Evolutionary conservation across 768 basidiomycete genomes (phyloP).

Genomic region (Naganishia onofrii): DNA sequence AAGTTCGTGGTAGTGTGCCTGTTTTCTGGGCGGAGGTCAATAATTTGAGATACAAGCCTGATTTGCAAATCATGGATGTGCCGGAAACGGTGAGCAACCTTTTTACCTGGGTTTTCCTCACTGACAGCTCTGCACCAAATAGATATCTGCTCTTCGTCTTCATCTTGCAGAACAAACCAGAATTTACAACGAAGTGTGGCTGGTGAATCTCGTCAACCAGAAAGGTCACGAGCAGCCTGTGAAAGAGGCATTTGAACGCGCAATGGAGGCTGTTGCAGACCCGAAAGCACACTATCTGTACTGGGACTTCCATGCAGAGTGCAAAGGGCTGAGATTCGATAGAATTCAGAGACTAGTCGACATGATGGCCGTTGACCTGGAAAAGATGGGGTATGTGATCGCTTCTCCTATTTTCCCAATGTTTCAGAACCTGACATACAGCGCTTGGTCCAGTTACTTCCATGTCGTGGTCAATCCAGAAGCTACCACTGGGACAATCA

Average conservation of each 20-base stretch:
- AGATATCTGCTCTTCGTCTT: constrained; percentile 68
- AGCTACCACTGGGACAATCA: constrained; percentile 34
- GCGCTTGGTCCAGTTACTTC: constrained; percentile 59
- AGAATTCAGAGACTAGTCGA: constrained; percentile 80
- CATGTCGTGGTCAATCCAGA: constrained; percentile 57
- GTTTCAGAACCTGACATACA: constrained; percentile 51
- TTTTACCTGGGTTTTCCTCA: too few species aligned
- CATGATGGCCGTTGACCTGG: constrained; percentile 57
- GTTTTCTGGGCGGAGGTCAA: constrained; percentile 96
- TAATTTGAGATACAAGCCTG: constrained; percentile 91
- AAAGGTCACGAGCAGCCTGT: constrained; percentile 88
- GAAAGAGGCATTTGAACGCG: constrained; percentile 89
- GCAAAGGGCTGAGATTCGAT: constrained; percentile 91
- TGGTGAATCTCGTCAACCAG: constrained; percentile 91
- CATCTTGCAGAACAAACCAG: constrained; percentile 73
- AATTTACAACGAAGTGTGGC: constrained; percentile 70
- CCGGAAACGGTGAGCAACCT: constrained; percentile 68
- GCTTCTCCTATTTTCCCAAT: constrained; percentile 30
- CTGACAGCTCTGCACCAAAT: constrained; percentile 28
- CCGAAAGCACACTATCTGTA: constrained; percentile 76
- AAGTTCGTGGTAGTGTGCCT: constrained; percentile 89
- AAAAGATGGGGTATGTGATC: constrained; percentile 55
- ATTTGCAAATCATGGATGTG: constrained; percentile 91
- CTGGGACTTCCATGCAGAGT: constrained; percentile 97
- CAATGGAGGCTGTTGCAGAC: constrained; percentile 62